Evolutionary conservation across 805 yeast species (phyloP), one percentile per base, ranked within the genome.

Genomic region (Kuraishia capsulata): DNA sequence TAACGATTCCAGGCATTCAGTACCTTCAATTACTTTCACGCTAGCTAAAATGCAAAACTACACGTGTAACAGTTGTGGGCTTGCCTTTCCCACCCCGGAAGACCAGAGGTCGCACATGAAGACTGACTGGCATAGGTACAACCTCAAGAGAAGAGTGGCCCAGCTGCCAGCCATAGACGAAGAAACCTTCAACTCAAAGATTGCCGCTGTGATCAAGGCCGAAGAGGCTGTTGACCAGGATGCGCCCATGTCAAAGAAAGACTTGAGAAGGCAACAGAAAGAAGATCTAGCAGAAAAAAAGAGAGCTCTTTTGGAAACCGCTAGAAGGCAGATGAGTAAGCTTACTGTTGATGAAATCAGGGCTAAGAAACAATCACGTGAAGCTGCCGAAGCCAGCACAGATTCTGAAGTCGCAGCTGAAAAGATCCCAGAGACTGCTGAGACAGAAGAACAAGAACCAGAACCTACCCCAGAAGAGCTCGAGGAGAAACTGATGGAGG

Each of bases 111-210:
- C 71, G 46, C 98, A 92, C 57, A 92, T 92, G 98, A 87, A 85
- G 56, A 80, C 96, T 2, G 98, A 92, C 40, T 92, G 98, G 98
- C 98, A 92, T 56, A 73, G 98, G 45, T 92, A 92, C 60, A 92
- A 92, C 53, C 70, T 92, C 53, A 92, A 92, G 56, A 77, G 98
- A 62, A 74, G 96, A 51, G 96, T 92, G 24, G 95, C 96, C 1
- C 72, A 73, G 23, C 61, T 88, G 41, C 81, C 89, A 5, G 81
- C 95, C 1, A 75, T 88, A 23, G 40, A 43, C 5, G 62, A 59
- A 37, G 41, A 42, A 4, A 38, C 48, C 4, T 59, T 59, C 41
- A 49, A 50, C 36, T 35, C 43, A 3, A 59, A 59, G 39, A 62
- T 59, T 16, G 39, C 49, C 11, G 44, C 29, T 18, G 8, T 44